Evolutionary conservation across 257 asterid species (phyloP), one percentile per base, ranked within the genome.

Genomic region (Coffea canephora): DNA sequence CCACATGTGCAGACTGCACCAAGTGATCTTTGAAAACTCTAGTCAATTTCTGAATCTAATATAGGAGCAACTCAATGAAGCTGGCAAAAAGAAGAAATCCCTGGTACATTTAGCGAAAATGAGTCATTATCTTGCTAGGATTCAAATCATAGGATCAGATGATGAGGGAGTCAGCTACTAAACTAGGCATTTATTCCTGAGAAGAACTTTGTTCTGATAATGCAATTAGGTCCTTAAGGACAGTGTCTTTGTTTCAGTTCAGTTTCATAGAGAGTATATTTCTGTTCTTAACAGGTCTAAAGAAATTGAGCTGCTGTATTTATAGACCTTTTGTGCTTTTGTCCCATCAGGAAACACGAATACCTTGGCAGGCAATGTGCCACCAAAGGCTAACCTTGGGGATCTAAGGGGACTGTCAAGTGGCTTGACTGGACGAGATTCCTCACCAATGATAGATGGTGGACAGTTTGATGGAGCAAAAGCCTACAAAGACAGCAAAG

Each of bases 361-460:
- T 88, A 95, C 99, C 27, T 88, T 95, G 91, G 99, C 99, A 1
- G 99, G 99, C 49, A 95, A 95, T n/a, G 99, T 95, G 71, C 97
- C 98, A 27, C 98, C 98, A 15, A 95, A 93, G 86, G 98, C 98
- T 4, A 93, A 91, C 83, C 91, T 95, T 0, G 99, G 99, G 57
- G 98, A 95, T 82, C 86, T 93, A 71, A 87, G 98, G 84, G 98
- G 98, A 21, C 91, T 95, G 4, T 86, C 89, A 0, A 97, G 94
- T n/a, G 97, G 97, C 15, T 76, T 94, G 85, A 91, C 86, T 75
- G 92, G 95, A 36, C 73, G 88, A 41, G 87, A 89, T 68, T 84
- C 87, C 84, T 89, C 98, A 0, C 54, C 97, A 79, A 95, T 95
- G 98, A 93, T 95, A 45, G 98, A 93, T 39, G 98, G 99, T 13